phyloP scores from a whole-genome alignment of 1,284 basidiomycete genomes.

The Ganoderma resinaceum region DNA sequence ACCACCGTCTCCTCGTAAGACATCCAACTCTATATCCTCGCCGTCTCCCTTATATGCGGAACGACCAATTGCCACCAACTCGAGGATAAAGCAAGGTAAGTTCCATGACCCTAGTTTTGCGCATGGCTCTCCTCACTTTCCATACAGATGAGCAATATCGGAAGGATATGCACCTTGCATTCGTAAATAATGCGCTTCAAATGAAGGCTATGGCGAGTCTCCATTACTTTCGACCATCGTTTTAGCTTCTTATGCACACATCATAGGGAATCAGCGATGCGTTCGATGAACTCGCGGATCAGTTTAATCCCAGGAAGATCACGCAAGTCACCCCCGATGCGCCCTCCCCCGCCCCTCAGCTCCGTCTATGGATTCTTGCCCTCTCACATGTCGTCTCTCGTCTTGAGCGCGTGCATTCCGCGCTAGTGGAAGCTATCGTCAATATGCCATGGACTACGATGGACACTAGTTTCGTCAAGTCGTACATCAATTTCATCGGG shows the following conservation, averaged over 20 bases:
- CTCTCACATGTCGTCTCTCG: slow-evolving; percentile 84
- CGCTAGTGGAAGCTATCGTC: slow-evolving; percentile 89
- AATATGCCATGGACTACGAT: slow-evolving; percentile 92
- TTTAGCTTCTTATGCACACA: slow-evolving; percentile 1
- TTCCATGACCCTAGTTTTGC: neutral
- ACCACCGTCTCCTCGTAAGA: slow-evolving; percentile 34
- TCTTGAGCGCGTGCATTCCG: slow-evolving; percentile 81
- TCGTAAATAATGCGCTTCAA: slow-evolving; percentile 82
- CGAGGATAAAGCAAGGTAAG: slow-evolving; percentile 67
- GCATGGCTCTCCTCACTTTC: neutral
- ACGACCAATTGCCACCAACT: slow-evolving; percentile 78
- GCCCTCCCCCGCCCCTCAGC: slow-evolving; percentile 58
- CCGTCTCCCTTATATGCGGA: slow-evolving; percentile 46
- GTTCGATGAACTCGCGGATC: slow-evolving; percentile 75
- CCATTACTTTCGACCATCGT: slow-evolving; percentile 18
- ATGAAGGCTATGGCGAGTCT: slow-evolving; percentile 71
- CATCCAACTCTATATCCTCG: slow-evolving; percentile 40
- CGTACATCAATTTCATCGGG: slow-evolving; percentile 88
- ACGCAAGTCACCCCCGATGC: slow-evolving; percentile 41
- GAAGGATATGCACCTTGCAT: slow-evolving; percentile 86
- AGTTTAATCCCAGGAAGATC: slow-evolving; percentile 65
- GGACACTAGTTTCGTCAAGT: slow-evolving; percentile 83
- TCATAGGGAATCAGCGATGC: slow-evolving; percentile 67
- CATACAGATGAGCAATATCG: slow-evolving; percentile 68
- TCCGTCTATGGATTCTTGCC: slow-evolving; percentile 77